Conservation (phyloP, 768 basidiomycete genomes). For the Gloeopeniophorella convolvens region DNA sequence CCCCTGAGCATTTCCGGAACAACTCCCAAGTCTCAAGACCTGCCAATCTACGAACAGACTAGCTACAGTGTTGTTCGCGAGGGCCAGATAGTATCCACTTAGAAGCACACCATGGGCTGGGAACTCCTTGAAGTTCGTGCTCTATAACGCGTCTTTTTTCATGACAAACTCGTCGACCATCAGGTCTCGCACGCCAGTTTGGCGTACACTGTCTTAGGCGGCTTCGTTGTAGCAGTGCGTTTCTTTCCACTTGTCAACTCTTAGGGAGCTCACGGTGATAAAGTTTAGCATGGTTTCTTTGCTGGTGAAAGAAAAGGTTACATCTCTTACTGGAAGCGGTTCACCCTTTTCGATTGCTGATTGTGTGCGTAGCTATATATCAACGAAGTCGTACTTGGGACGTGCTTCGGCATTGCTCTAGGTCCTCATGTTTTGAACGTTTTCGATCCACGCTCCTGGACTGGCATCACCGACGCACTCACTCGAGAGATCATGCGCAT, state of each 20-base stretch:
- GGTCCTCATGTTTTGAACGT: constrained; percentile 67
- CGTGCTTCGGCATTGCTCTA: constrained; percentile 55
- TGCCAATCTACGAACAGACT: too few relatives aligned
- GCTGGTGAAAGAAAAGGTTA: constrained; percentile 73
- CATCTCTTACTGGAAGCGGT: not conserved
- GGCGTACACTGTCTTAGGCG: constrained; percentile 60
- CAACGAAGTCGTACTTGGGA: constrained; percentile 92
- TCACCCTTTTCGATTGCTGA: not conserved
- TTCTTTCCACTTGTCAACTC: not conserved
- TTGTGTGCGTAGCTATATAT: constrained; percentile 57
- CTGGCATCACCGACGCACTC: constrained; percentile 43
- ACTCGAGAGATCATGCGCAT: constrained; percentile 85
- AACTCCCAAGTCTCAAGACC: too few relatives aligned
- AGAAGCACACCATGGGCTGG: constrained; percentile 17
- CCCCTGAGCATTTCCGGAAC: too few relatives aligned
- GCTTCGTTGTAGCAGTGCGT: constrained; percentile 43
- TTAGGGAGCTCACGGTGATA: constrained; percentile 2
- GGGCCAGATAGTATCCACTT: too few relatives aligned
- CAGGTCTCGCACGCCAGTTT: constrained; percentile 49
- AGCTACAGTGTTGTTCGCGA: too few relatives aligned
- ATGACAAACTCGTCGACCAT: constrained; percentile 23
- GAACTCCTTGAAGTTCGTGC: constrained; percentile 19
- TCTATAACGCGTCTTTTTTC: constrained; percentile 8
- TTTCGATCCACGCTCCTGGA: constrained; percentile 79
- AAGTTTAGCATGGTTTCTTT: constrained; percentile 84